Conservation (phyloP, 768 basidiomycete species). For the Antrodiella citrinella region DNA sequence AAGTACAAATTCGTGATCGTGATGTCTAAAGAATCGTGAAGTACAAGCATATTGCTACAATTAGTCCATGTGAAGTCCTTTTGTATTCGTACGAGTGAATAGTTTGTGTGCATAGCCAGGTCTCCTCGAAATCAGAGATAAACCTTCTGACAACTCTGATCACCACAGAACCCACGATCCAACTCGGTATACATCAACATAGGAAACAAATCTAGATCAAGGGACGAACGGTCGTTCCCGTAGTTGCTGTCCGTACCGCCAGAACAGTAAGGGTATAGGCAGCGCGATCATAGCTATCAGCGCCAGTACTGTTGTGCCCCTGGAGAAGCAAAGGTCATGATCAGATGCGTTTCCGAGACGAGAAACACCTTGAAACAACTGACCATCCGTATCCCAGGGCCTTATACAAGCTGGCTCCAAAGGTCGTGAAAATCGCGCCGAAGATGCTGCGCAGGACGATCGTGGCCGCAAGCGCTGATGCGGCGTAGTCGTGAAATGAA, state of each 20-base stretch:
- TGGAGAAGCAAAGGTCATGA: background rate
- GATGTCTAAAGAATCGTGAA: no score
- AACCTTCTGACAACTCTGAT: no score
- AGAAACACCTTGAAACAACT: no score
- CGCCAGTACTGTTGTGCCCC: background rate
- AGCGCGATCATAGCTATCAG: background rate
- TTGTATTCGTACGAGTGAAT: no score
- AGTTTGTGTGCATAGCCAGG: no score
- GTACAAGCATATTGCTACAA: no score
- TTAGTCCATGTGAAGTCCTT: no score
- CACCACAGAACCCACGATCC: no score
- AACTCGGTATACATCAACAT: background rate
- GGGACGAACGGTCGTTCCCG: background rate
- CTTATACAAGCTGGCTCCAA: slow-evolving; percentile 59
- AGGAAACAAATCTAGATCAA: background rate
- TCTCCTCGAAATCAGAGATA: no score
- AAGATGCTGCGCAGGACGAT: slow-evolving; percentile 53
- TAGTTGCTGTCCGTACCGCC: background rate
- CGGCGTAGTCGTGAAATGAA: slow-evolving; percentile 56
- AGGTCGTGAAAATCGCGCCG: slow-evolving; percentile 73
- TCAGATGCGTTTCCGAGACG: no score
- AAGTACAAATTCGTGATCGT: no score
- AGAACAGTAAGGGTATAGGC: background rate
- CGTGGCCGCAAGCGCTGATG: slow-evolving; percentile 54
- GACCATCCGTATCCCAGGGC: slow-evolving; percentile 49